These are phyloP conservation scores for Dysphania ambrosioides DNA, from an alignment of 148 eudicot species.

Conservation along the genomic window DNA sequence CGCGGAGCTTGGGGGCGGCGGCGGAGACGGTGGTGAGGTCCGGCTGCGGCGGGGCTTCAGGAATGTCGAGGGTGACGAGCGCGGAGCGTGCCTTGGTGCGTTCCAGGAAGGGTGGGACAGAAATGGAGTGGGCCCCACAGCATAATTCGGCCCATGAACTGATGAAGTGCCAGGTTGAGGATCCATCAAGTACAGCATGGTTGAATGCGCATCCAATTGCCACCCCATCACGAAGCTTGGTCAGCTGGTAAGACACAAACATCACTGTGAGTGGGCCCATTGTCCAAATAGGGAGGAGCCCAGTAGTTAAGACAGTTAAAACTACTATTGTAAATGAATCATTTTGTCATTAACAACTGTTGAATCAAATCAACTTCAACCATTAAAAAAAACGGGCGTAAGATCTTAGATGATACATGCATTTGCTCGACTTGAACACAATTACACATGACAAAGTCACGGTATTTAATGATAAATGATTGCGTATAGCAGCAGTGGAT, in stretches of 20 bases:
- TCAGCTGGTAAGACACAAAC: slow-evolving; percentile 42
- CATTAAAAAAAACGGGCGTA: too few relatives aligned
- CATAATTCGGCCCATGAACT: slow-evolving; percentile 81
- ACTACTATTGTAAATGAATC: too few relatives aligned
- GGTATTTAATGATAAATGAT: too few relatives aligned
- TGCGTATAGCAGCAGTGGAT: too few relatives aligned
- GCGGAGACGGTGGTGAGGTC: slow-evolving; percentile 24
- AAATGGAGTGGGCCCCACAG: slow-evolving; percentile 46
- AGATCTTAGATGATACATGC: too few relatives aligned
- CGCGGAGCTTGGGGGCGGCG: slow-evolving; percentile 48
- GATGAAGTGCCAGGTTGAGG: slow-evolving; percentile 99
- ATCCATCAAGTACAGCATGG: slow-evolving; percentile 85
- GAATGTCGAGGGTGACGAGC: slow-evolving; percentile 67
- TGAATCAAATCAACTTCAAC: too few relatives aligned
- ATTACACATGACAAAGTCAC: too few relatives aligned
- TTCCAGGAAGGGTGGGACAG: slow-evolving; percentile 71
- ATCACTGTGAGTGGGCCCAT: not conserved
- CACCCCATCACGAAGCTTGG: slow-evolving; percentile 81
- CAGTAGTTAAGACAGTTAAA: too few relatives aligned
- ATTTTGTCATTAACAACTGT: too few relatives aligned
- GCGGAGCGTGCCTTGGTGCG: slow-evolving; percentile 81
- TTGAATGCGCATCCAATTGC: slow-evolving; percentile 87
- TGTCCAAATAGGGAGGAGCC: not conserved
- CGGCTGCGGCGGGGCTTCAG: slow-evolving; percentile 43
- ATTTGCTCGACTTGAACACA: too few relatives aligned